Conservation (phyloP, 2,329 filamentous ascomycete species). For the Metarhizium robertsii region DNA sequence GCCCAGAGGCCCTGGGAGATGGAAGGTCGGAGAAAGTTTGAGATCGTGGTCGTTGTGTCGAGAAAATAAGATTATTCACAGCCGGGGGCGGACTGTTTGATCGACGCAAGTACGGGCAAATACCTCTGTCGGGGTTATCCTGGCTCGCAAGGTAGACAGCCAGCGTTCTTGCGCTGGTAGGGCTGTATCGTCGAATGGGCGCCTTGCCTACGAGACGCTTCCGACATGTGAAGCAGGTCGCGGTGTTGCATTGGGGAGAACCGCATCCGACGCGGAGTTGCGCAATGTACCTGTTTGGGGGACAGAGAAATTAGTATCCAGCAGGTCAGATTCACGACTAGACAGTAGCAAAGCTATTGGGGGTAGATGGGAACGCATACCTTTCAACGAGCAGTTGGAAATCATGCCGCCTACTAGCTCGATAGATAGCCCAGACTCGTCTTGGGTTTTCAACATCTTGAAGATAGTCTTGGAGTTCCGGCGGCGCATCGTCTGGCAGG, state of each 20-base stretch:
- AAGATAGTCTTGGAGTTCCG: conserved; percentile 44
- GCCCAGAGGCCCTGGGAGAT: not conserved
- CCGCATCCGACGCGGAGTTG: conserved; percentile 80
- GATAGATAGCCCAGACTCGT: conserved; percentile 51
- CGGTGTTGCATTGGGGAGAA: conserved; percentile 55
- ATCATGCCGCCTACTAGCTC: conserved; percentile 50
- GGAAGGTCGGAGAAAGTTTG: conserved; percentile 1
- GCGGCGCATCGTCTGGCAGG: conserved; percentile 50
- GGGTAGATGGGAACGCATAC: conserved; percentile 29
- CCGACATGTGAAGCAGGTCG: conserved; percentile 74
- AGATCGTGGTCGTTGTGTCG: conserved; percentile 13
- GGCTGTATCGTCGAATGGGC: conserved; percentile 69
- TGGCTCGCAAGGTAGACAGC: conserved; percentile 74
- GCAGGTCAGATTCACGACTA: not conserved
- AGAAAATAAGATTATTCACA: conserved; percentile 38
- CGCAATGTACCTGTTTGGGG: conserved; percentile 53
- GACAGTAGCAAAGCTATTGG: not conserved
- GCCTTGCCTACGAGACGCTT: conserved; percentile 55
- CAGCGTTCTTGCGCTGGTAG: conserved; percentile 71
- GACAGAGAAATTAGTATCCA: not conserved
- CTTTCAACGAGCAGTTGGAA: conserved; percentile 60
- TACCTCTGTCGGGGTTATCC: conserved; percentile 60
- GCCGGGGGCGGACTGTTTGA: conserved; percentile 35
- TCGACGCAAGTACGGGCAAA: conserved; percentile 49
- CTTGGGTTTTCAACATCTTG: conserved; percentile 53